Evolutionary conservation across 805 yeast genomes (phyloP), one percentile per base, ranked within the genome.

Genomic region (Candida vaughaniae): DNA sequence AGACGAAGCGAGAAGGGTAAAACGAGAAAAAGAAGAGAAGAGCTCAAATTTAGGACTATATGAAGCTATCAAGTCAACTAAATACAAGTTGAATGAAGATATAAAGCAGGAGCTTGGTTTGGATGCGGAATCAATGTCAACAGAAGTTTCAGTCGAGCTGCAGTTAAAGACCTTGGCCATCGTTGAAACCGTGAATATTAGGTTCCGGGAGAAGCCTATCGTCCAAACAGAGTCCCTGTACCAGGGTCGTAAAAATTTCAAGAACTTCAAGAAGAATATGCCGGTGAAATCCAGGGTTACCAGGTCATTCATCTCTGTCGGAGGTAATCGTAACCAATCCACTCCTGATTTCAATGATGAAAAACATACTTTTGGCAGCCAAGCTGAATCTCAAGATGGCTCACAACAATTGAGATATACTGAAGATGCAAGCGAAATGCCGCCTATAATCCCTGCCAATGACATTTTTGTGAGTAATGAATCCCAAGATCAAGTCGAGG

Each of bases 51-150:
- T 30, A 6, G 29, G 26, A 12, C 30, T 35, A 7, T 30, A 46
- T 17, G 60, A 60, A 42, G 70, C 70, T 3, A 48, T 64, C 2
- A 44, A 45, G 29, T 45, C 48, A 17, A 47, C 65, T 5, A 61
- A 57, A 41, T 44, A 48, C 33, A 37, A 46, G 28, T 58, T 57
- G 11, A 42, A 45, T 5, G 44, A 48, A n/a, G 31, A 39, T 3
- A 42, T 56, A 11, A 50, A 53, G n/a, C 41, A 48, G 25, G 57
- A 55, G 29, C 47, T 60, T 6, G 68, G 65, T 2, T 41, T 57
- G 5, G 48, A 46, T 3, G 45, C 45, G 8, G 33, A 27, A 5
- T 36, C 31, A 12, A 3, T 8, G 5, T 41, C 36, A 8, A 39
- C 35, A 7, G 38, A 39, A 0, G 47, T 45, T n/a, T n/a, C 51